A percentile compares a stretch with the other conserved stretches of the same genome.
Conservation (phyloP, 768 basidiomycete species). For the Hortiboletus campestris region DNA sequence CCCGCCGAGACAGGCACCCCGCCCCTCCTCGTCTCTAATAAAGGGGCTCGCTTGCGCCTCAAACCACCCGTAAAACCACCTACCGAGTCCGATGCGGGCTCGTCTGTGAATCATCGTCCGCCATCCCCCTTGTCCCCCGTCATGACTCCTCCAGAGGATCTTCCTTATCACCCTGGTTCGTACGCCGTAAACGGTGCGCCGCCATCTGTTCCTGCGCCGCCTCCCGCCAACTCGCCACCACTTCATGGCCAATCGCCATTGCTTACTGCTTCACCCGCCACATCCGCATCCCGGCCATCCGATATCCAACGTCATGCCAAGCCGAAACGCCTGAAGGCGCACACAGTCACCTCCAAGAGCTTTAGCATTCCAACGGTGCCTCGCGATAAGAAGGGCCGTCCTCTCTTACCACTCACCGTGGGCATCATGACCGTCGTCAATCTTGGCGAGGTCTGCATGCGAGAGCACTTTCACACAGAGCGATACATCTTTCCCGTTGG, state of each 20-base stretch:
- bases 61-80: conserved; percentile 43
- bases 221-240: conserved; percentile 19
- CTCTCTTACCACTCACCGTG: conserved; percentile 75
- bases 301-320: conserved; percentile 48
- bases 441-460: conserved; percentile 74
- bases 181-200: conserved; percentile 24
- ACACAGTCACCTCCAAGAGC: conserved; percentile 75
- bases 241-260: conserved; percentile 23
- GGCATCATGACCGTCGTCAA: conserved; percentile 83
- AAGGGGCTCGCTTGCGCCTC: conserved; percentile 49
- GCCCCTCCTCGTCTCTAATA: conserved; percentile 43
- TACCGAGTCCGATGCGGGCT: conserved; percentile 18
- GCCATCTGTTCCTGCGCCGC: conserved; percentile 17
- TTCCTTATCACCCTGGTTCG: conserved; percentile 24
- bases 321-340: conserved; percentile 76
- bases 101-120: conserved; percentile 22
- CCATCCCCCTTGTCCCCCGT: conserved; percentile 35
- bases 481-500: conserved; percentile 88
- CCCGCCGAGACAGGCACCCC: conserved; percentile 14
- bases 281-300: conserved; percentile 24
- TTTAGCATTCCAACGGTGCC: conserved; percentile 79
- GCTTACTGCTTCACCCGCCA: conserved; percentile 15
- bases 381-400: conserved; percentile 65
- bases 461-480: conserved; percentile 85
- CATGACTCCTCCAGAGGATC: conserved; percentile 36